Evolutionary conservation across 176 grass and related monocot species (phyloP).

Genomic region (Phoenix roebelenii): DNA sequence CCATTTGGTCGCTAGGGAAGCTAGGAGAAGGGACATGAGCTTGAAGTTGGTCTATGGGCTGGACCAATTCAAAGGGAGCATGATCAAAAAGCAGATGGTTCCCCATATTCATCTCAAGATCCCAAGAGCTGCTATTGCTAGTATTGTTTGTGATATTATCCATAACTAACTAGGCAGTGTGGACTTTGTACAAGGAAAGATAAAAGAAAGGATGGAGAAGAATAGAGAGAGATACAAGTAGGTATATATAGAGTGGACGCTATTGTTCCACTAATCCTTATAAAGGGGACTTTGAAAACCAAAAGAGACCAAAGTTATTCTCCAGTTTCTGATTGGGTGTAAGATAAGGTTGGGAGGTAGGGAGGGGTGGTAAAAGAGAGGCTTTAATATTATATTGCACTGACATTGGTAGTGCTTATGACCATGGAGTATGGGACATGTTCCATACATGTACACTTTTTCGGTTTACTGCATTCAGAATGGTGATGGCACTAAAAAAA

Average conservation of each 20-base stretch:
- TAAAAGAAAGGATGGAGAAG: constrained; percentile 8
- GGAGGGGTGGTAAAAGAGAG: constrained; percentile 17
- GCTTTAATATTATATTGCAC: constrained; percentile 3
- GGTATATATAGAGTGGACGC: not conserved
- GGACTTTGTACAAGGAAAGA: not conserved
- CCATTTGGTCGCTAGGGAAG: constrained; percentile 9
- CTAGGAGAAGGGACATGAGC: constrained; percentile 3
- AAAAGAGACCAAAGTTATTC: too few relatives aligned
- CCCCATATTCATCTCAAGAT: constrained; percentile 80
- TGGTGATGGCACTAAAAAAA: constrained; percentile 17
- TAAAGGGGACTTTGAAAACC: too few relatives aligned
- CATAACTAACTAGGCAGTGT: constrained; percentile 18
- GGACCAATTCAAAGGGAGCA: constrained; percentile 20
- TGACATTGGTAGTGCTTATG: not conserved
- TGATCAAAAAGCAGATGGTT: constrained; percentile 71
- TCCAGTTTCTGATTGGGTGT: constrained; percentile 7
- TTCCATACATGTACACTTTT: not conserved
- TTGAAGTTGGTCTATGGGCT: constrained; percentile 27
- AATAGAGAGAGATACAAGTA: constrained; percentile 13
- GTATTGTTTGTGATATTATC: constrained; percentile 57
- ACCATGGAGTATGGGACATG: not conserved
- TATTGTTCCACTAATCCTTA: too few relatives aligned
- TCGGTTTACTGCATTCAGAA: constrained; percentile 24
- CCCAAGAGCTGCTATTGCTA: constrained; percentile 76
- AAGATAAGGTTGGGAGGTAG: constrained; percentile 12